Evolutionary conservation across 352 stramenopile genomes (phyloP), one percentile per base, ranked within the genome.

Genomic region (Peronospora farinosa): DNA sequence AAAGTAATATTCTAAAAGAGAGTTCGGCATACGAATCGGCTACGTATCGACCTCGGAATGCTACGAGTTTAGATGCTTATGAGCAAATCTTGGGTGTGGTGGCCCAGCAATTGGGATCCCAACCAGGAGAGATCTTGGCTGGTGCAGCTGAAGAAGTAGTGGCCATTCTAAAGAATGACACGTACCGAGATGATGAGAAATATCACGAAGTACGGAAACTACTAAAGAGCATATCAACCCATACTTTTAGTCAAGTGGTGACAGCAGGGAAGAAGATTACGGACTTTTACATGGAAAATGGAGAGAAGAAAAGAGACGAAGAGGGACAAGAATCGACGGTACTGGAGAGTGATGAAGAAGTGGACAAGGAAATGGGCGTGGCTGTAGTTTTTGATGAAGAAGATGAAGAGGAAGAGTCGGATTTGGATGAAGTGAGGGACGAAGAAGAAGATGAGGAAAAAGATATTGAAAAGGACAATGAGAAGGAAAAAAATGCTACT

Each of bases 361-460:
- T 98, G 42, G 95, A 98, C 54, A 96, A 98, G 56, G 95, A 99
- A 63, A 98, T 98, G 91, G 95, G 95, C 40, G 96, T 98, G 36
- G 95, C 95, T 0, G 96, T 98, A 11, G 91, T 98, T 0, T 99
- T 99, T 73, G 95, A 99, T 53, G 91, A 98, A 57, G 95, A 97
- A 31, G 95, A 98, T 8, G 95, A 98, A n/a, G 86, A 95, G 31
- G 85, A 95, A 23, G 88, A 94, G 52, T 93, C 90, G n/a, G 91
- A 96, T 67, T 57, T 96, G 43, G 88, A 97, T 47, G 88, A 97
- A 58, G 85, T 97, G 2, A 72, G 65, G 9, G 72, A 91, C 0
- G 75, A 92, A 6, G 70, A 36, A n/a, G n/a, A n/a, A 0, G 74
- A 91, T 1, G 70, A 90, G 1, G 74, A 89, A 25, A 72, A 30